Percentiles rank a stretch among this genome's conserved stretches.
Conservation (phyloP, 1,139 yeast genomes). For the Sugiyamaella paludigena region DNA sequence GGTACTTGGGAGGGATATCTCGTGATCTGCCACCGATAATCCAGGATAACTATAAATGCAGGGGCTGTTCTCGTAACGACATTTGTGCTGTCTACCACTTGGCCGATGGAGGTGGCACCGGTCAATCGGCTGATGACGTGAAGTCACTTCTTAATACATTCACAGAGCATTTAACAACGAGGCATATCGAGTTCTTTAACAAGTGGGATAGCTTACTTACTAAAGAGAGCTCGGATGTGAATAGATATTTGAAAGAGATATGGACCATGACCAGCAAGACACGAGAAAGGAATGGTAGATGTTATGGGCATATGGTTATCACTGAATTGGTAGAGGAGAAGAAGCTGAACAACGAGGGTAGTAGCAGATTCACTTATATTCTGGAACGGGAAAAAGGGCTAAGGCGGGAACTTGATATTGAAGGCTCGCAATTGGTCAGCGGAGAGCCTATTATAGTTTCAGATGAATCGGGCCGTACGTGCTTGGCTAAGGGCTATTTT, state of each 20-base stretch:
- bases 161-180: conserved; percentile 51
- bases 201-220: conserved; percentile 76
- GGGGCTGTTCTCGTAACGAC: conserved; percentile 57
- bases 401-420: conserved; percentile 1
- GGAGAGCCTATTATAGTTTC: conserved; percentile 58
- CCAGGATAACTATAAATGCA: conserved; percentile 57
- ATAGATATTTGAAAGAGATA: conserved; percentile 56
- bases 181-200: conserved; percentile 54
- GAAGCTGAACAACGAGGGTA: conserved; percentile 2
- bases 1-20: conserved; percentile 45
- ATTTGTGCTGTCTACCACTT: conserved; percentile 72
- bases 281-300: conserved; percentile 63
- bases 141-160: conserved; percentile 46
- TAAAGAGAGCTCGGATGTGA: conserved; percentile 65
- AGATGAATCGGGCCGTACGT: conserved; percentile 77
- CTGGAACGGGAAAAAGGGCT: conserved; percentile 14
- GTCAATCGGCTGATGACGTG: conserved; percentile 37
- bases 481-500: conserved; percentile 63
- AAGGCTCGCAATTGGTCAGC: conserved; percentile 23
- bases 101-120: conserved; percentile 55
- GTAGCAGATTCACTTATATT: conserved; percentile 19
- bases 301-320: conserved; percentile 41
- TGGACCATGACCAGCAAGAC: conserved; percentile 64
- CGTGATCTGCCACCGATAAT: conserved; percentile 57
- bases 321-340: conserved; percentile 14